Evolutionary conservation across 345 rosid species (phyloP), one percentile per base, ranked within the genome.

Genomic region (Lumnitzera racemosa): DNA sequence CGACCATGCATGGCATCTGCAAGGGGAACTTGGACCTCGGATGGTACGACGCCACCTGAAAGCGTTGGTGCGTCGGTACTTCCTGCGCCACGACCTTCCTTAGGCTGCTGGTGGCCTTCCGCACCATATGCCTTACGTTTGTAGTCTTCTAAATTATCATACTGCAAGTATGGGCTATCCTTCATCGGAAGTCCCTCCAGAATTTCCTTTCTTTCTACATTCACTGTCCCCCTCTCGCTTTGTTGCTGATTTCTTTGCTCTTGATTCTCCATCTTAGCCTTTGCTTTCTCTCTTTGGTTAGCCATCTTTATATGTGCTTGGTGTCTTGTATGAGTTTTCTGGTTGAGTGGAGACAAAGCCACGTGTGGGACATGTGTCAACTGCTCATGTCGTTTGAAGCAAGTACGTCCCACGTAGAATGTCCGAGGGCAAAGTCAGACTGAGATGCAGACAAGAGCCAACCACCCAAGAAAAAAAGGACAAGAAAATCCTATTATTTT

Each of bases 21-120:
- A 0, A 49, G 36, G 12, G 20, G 36, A 15, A 59, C 55, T 25
- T 60, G 72, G n/a, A 57, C 24, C 25, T 71, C 58, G 1, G 72
- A 50, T 47, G 76, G 51, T 47, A 74, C 64, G 16, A 78, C 27
- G 13, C 56, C 74, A 12, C 85, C 85, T 0, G 92, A 65, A 61
- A 70, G 85, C 67, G 89, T 82, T 24, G 96, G 87, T 25, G 90
- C 87, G 47, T 84, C 96, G 62, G 89, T 84, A 67, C 81, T 43
- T n/a, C 85, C 83, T 46, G 81, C 85, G 2, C 88, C 89, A 0
- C 70, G 81, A 65, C 87, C 85, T 20, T 79, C 55, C 55, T 68
- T 70, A 5, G 86, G 84, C n/a, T 77, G 69, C 15, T 48, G 71
- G 60, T 82, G 92, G 25, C 92, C 90, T 68, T 83, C 53, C 3